Percentiles rank a stretch among this genome's conserved stretches.
Conservation (phyloP, 139 green algal genomes). For the Mesotaenium endlicherianum region DNA sequence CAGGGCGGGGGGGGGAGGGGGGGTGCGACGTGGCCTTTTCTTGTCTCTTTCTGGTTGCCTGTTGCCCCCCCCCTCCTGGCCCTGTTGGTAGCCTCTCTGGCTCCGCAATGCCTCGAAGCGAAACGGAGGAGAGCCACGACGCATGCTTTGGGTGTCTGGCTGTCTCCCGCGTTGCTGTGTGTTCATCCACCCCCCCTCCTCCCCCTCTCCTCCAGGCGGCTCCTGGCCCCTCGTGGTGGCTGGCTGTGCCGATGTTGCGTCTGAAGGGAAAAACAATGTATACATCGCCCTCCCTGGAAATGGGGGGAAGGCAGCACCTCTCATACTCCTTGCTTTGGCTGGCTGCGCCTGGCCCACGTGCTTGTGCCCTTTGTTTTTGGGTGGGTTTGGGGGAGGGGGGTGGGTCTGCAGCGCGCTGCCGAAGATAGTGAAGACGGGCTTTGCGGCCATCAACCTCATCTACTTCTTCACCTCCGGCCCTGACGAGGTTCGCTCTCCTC, state of each 20-base stretch:
- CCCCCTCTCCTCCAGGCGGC: not conserved
- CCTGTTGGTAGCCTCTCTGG: no score
- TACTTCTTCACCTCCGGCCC: conserved; percentile 99
- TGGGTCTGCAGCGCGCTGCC: conserved; percentile 55
- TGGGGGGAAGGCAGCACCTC: not conserved
- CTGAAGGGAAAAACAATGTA: no score
- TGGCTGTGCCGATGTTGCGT: no score
- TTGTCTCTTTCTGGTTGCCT: no score
- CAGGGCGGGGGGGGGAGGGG: no score
- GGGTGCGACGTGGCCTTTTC: no score
- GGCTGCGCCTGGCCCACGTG: not conserved
- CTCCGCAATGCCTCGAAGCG: no score
- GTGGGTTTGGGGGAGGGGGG: not conserved
- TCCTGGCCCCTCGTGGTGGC: not conserved
- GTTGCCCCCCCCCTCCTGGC: no score
- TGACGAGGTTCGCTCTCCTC: conserved; percentile 85
- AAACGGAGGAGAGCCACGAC: no score
- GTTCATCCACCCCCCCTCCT: not conserved
- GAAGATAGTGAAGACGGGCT: conserved; percentile 97
- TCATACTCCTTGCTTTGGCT: not conserved
- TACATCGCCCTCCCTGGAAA: no score
- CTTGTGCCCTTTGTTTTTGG: not conserved
- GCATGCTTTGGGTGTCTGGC: no score
- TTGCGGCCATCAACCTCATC: conserved; percentile 89
- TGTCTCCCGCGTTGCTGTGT: no score